phyloP scores from a whole-genome alignment of 2,329 filamentous ascomycete species.

The Daldinia sp. region DNA sequence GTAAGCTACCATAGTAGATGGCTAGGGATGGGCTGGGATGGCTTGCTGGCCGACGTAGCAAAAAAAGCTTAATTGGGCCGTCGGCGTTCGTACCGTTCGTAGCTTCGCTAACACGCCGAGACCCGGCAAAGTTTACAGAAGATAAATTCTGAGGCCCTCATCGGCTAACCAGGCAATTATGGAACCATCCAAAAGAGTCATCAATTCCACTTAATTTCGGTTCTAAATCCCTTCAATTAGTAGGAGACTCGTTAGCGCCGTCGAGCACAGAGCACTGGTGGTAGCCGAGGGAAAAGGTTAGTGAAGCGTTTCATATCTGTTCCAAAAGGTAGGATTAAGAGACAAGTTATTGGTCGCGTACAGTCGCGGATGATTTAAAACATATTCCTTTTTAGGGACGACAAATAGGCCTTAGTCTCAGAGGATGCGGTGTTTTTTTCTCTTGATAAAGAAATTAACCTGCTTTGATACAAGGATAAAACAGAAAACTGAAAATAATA shows the following conservation, averaged over 20 bases:
- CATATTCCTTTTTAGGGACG: not conserved
- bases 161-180: slow-evolving; percentile 18
- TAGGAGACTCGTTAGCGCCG: not conserved
- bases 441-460: not conserved
- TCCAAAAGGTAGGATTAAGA: slow-evolving; percentile 38
- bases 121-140: not conserved
- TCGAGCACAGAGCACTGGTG: slow-evolving; percentile 2
- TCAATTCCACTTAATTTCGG: slow-evolving; percentile 15
- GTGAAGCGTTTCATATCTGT: slow-evolving; percentile 31
- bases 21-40: not conserved
- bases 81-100: slow-evolving; percentile 10
- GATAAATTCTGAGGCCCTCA: slow-evolving; percentile 2
- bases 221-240: slow-evolving; percentile 6
- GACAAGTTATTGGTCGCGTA: slow-evolving; percentile 22
- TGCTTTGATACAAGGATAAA: not conserved
- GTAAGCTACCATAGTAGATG: slow-evolving; percentile 5
- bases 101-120: slow-evolving; percentile 4
- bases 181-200: slow-evolving; percentile 6
- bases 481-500: no score
- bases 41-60: not conserved
- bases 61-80: slow-evolving; percentile 8
- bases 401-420: not conserved
- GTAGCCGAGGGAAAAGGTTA: slow-evolving; percentile 3
- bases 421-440: not conserved
- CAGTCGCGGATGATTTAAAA: slow-evolving; percentile 24